Base-by-base conservation (phyloP, 2,329 filamentous ascomycete species). In the Xenoacremonium recifei region DNA sequence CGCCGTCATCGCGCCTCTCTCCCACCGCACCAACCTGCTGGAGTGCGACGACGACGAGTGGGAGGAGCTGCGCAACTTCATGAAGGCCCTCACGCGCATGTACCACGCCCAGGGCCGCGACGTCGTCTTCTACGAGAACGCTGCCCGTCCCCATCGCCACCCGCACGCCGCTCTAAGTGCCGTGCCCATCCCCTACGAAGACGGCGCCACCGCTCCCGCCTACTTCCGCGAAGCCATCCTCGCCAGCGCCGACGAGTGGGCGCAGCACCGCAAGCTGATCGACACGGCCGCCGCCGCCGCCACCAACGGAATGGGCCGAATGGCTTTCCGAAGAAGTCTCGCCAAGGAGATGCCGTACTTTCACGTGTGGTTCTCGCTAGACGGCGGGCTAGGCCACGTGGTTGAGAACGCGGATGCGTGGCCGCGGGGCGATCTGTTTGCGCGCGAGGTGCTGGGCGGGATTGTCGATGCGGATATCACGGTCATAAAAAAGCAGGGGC, bases 21-120 rank as follows among this genome's bases (percentile, higher is more conserved):
- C 90, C 54, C 93, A 99, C 63, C 84, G 85, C 39, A 82, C 76
- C 18, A 99, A 97, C 63, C 80, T 99, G 0, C 73, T 99, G n/a
- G 92, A 96, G 65, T 99, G 93, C 65, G 92, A 97, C 65, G 92
- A 99, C 60, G 93, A 99, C 61, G 93, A 99, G 64, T 99, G 95
- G 95, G 93, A 99, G 62, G 93, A 99, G 67, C 85, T 99, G 5
- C 87, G 93, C 54, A 99, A 99, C 65, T 99, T 99, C 62, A 97
- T 97, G 92, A 99, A 99, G 71, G 87, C 82, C 44, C 76, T 99
- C 16, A 96, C 87, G 4, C 83, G 92, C 33, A 86, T 96, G 80
- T 99, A 97, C 67, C 89, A 95, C 68, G 87, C 91, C 32, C 89
- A 95, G 64, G 90, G 91, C 10, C 86, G 88, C 38, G 89, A 93